Evolutionary conservation across 345 rosid genomes (phyloP).

Genomic region (Syzygium jambos): DNA sequence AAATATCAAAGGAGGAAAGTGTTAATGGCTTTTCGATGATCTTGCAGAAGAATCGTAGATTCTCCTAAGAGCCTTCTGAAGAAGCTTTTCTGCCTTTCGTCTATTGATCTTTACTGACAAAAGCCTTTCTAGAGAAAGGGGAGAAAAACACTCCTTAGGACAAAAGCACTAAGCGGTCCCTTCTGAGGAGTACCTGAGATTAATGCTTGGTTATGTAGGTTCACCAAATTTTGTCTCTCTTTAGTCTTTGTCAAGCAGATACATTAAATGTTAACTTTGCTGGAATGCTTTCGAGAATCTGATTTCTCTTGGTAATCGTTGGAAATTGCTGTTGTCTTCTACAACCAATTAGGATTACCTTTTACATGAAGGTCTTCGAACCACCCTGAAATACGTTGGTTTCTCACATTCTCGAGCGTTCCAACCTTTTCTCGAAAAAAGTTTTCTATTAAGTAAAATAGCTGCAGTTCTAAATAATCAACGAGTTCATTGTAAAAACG

Average conservation of each 20-base stretch:
- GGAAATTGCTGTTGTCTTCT: not conserved
- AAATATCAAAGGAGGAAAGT: not conserved
- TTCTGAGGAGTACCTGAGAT: not conserved
- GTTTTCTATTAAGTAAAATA: not conserved
- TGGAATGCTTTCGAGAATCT: not conserved
- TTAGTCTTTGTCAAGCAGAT: not conserved
- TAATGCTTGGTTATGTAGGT: not conserved
- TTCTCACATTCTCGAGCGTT: accelerated
- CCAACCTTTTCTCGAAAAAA: not conserved
- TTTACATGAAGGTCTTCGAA: not conserved
- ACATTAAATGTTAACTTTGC: not conserved
- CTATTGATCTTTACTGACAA: not conserved
- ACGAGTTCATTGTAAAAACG: not conserved
- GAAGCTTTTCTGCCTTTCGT: too few species aligned
- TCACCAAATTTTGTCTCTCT: not conserved
- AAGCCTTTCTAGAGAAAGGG: not conserved
- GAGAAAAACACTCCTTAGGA: too few species aligned
- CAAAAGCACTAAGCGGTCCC: not conserved
- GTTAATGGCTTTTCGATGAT: not conserved
- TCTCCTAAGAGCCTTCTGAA: not conserved
- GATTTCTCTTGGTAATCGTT: not conserved
- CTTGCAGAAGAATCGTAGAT: not conserved
- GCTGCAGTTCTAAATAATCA: not conserved
- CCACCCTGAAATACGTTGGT: accelerated
- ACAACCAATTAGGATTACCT: too few species aligned